Percentiles rank a stretch among this genome's conserved stretches.
Conservation (phyloP, 805 yeast genomes). For the Yueomyces sinensis region DNA sequence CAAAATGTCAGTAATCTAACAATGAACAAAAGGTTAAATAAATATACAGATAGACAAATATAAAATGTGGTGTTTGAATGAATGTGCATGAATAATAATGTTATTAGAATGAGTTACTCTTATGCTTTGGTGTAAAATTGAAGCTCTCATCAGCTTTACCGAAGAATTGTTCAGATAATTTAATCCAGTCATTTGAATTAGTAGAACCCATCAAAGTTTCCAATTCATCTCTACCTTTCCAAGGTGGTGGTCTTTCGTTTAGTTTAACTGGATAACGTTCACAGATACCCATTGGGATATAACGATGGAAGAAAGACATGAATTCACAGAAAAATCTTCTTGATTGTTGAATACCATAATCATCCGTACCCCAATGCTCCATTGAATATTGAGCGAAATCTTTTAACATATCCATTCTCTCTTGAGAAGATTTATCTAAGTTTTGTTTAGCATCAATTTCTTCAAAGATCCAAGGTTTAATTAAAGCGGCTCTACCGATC, state of each 20-base stretch:
- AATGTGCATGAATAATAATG: background rate
- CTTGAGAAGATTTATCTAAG: slow-evolving; percentile 80
- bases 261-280: slow-evolving; percentile 79
- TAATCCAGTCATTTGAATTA: slow-evolving; percentile 91
- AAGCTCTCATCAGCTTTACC: slow-evolving; percentile 73
- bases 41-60: no score
- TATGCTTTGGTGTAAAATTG: slow-evolving; percentile 84
- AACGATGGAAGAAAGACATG: slow-evolving; percentile 85
- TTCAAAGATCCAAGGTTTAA: slow-evolving; percentile 98
- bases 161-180: slow-evolving; percentile 85
- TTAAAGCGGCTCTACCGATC: slow-evolving; percentile 96
- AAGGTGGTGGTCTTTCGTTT: slow-evolving; percentile 87
- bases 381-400: slow-evolving; percentile 69
- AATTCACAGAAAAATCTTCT: slow-evolving; percentile 91
- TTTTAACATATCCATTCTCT: slow-evolving; percentile 65
- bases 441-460: slow-evolving; percentile 84
- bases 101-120: slow-evolving; percentile 41
- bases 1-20: no score
- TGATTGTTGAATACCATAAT: slow-evolving; percentile 77
- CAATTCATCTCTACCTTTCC: slow-evolving; percentile 86
- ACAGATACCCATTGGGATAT: slow-evolving; percentile 85
- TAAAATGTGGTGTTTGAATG: no score
- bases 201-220: slow-evolving; percentile 80
- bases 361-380: slow-evolving; percentile 97
- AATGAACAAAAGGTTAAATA: no score